Percentiles rank a stretch among this genome's conserved stretches.
Evolutionary conservation across 140 eudicot genomes (phyloP).

Genomic region (Erigeron philadelphicus): DNA sequence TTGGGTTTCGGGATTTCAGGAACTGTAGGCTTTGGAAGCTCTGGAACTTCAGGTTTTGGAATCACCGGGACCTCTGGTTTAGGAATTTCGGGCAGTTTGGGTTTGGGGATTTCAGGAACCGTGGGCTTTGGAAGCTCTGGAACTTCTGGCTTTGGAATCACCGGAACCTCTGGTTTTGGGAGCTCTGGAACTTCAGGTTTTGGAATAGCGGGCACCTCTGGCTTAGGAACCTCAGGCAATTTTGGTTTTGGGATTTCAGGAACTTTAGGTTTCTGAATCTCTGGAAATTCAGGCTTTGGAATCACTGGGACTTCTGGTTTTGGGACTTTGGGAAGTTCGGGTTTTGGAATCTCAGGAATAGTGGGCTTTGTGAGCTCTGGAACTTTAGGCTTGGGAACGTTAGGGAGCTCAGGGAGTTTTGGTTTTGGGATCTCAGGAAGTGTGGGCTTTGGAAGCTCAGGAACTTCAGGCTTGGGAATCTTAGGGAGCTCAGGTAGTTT

Average conservation of each 20-base stretch:
- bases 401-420: constrained; percentile 19
- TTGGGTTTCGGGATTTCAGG: not conserved
- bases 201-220: not conserved
- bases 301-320: not conserved
- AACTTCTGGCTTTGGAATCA: too few relatives aligned
- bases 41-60: not conserved
- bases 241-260: not conserved
- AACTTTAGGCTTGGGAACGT: constrained; percentile 27
- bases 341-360: constrained; percentile 9
- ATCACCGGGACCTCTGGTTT: not conserved
- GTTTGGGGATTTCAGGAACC: not conserved
- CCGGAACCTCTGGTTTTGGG: not conserved
- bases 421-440: constrained; percentile 28
- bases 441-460: not conserved
- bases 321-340: not conserved
- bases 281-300: not conserved
- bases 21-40: not conserved
- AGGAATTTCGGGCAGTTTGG: not conserved
- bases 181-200: not conserved
- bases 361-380: constrained; percentile 31
- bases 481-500: not conserved
- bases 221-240: not conserved
- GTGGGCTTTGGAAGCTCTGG: not conserved
- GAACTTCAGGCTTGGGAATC: constrained; percentile 3
- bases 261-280: not conserved